Evolutionary conservation across 306 rosid genomes (phyloP), one percentile per base, ranked within the genome.

Genomic region (Gillenia trifoliata): DNA sequence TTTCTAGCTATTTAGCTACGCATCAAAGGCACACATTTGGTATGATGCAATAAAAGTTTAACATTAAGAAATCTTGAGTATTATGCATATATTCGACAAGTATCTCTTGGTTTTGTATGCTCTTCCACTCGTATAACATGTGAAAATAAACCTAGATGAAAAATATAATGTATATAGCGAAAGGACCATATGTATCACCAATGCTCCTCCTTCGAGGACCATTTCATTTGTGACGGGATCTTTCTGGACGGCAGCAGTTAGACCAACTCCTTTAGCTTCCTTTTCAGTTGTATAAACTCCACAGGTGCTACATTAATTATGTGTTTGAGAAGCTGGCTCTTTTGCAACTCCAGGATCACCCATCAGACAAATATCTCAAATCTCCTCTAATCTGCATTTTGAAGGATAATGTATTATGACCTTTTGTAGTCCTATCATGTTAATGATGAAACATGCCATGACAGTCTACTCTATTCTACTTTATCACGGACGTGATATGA

Each of bases 331-430:
- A 95, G 99, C 88, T 92, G 99, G 89, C 98, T 95, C 88, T 95
- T 95, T 92, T 76, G 99, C 99, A 84, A 95, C 99, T 75, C 99
- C 99, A 81, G 99, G 97, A 84, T 95, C 99, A 54, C 99, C 99
- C 99, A 95, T 95, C 86, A 95, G 80, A 80, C 99, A 92, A 73
- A 95, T 85, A 84, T 92, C 98, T 74, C n/a, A 95, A 72, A 75
- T 95, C 99, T 74, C 99, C 99, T 84, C 99, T 90, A 66, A 95
- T 95, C 99, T 92, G 89, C 71, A 75, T 81, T 23, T 17, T 11
- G 50, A 62, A 64, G 16, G 57, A 64, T n/a, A 63, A 78, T 9
- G 1, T 38, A 25, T 23, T 9, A 31, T 13, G 4, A 61, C 45
- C 20, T 25, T 78, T 60, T 60, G 61, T 61, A 23, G 74, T n/a